Evolutionary conservation across 768 basidiomycete genomes (phyloP), one percentile per base, ranked within the genome.

Genomic region (Ephemerocybe angulata): DNA sequence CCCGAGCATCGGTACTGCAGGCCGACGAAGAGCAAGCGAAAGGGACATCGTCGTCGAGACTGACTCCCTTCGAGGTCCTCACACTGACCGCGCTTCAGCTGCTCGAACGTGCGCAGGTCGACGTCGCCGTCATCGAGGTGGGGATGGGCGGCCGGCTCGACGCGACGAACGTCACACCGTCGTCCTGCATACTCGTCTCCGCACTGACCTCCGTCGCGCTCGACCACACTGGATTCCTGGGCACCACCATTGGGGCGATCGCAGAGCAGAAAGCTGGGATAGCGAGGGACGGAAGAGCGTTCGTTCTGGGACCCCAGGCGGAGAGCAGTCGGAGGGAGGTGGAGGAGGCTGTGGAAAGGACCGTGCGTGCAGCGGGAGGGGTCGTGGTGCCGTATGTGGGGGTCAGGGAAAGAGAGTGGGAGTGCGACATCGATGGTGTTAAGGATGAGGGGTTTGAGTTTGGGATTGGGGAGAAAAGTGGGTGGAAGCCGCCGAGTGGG

Each of bases 141-240:
- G 96, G 97, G 0, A 87, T 99, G 88, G 97, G 97, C 0, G 97
- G 97, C 4, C 77, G 83, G 3, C 70, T 87, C 48, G 97, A 98
- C 67, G 96, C 97, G 19, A 99, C 97, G 2, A 99, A 99, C 66
- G 79, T 89, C 52, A 82, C 98, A 19, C 81, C 90, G 2, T 81
- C 87, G 42, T 75, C 79, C 1, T 73, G 73, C 49, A 80, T 95
- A 38, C 69, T 93, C 29, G 83, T 86, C 1, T 91, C 90, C n/a
- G 88, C 84, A 29, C 75, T 98, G 25, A 92, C 94, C 0, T 71
- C 86, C 2, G 90, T 98, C 21, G 95, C 93, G 68, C 73, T 98
- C 40, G 97, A 99, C 71, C 97, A 98, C 68, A 93, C 95, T 60
- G 81, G 81, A 3, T 93, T 96, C 65, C 78, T 99, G 24, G 97